Conservation (phyloP, 345 rosid genomes). For the Limnanthes douglasii region DNA sequence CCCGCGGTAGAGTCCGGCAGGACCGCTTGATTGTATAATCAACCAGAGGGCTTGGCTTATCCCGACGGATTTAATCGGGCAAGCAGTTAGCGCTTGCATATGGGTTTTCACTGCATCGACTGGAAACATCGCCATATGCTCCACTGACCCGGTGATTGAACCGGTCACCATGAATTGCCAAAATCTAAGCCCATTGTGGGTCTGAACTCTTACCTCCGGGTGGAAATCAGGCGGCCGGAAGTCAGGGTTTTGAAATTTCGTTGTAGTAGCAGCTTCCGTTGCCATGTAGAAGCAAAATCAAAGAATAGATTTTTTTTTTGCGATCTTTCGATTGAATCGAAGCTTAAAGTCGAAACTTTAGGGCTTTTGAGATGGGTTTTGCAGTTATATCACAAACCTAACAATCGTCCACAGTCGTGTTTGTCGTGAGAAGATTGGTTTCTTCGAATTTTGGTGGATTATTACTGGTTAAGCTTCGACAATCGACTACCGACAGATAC, state of each 20-base stretch:
- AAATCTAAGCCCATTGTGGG: conserved; percentile 72
- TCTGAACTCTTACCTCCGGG: conserved; percentile 20
- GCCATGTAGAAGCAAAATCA: conserved; percentile 15
- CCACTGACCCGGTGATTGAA: conserved; percentile 82
- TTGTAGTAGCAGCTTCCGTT: conserved; percentile 32
- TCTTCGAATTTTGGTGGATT: no score
- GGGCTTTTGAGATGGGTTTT: no score
- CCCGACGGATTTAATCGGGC: conserved; percentile 70
- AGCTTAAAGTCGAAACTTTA: no score
- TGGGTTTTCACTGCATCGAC: conserved; percentile 86
- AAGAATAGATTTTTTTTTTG: no score
- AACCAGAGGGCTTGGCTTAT: conserved; percentile 62
- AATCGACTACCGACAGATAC: no score
- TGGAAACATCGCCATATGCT: conserved; percentile 98
- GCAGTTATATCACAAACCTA: no score
- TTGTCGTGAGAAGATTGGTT: no score
- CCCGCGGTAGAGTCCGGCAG: conserved; percentile 64
- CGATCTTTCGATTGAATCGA: no score
- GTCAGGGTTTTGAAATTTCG: conserved; percentile 22
- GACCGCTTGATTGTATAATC: conserved; percentile 54
- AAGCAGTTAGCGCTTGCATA: conserved; percentile 84
- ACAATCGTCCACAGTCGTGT: no score
- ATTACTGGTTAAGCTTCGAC: no score
- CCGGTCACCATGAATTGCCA: conserved; percentile 98
- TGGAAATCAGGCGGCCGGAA: conserved; percentile 31